phyloP scores from a whole-genome alignment of 192 early-diverging fungal species.

The Umbelopsis sp. region DNA sequence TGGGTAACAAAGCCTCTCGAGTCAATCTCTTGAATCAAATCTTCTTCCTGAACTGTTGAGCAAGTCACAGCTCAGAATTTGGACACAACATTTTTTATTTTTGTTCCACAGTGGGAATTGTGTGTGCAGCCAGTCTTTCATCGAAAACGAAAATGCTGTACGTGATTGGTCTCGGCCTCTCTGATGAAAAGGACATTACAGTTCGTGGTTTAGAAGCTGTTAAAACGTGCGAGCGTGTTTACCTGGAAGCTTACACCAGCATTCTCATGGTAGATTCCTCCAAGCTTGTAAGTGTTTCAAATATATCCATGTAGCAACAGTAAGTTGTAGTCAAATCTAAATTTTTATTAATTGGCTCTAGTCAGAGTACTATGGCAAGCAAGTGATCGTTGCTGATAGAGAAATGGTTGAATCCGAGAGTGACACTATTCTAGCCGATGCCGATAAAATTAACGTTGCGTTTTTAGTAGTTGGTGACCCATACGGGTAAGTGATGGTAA shows the following conservation, averaged over 20 bases:
- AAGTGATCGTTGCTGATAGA: slow-evolving; percentile 88
- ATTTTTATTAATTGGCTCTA: slow-evolving; percentile 17
- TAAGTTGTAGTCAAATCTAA: background rate
- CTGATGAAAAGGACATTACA: slow-evolving; percentile 96
- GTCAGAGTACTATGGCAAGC: slow-evolving; percentile 89
- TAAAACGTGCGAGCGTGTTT: slow-evolving; percentile 81
- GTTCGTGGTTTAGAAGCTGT: slow-evolving; percentile 96
- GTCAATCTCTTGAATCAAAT: slow-evolving; percentile 3
- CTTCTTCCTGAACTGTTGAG: background rate
- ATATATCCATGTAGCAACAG: background rate
- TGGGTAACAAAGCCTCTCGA: background rate
- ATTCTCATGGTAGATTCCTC: slow-evolving; percentile 88
- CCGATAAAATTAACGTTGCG: slow-evolving; percentile 86
- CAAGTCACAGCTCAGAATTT: background rate
- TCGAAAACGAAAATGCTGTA: slow-evolving; percentile 63
- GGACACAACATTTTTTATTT: background rate
- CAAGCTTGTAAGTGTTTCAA: slow-evolving; percentile 54
- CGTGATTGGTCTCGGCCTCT: slow-evolving; percentile 90
- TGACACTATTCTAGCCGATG: slow-evolving; percentile 85
- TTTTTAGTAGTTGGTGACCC: slow-evolving; percentile 99
- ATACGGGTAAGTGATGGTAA: slow-evolving; percentile 60
- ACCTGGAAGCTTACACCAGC: slow-evolving; percentile 95
- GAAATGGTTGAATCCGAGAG: slow-evolving; percentile 96
- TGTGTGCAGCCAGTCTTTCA: background rate
- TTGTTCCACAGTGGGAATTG: background rate